These are phyloP conservation scores for Brassica incana DNA, from an alignment of 345 rosid species.

Conservation along the genomic window DNA sequence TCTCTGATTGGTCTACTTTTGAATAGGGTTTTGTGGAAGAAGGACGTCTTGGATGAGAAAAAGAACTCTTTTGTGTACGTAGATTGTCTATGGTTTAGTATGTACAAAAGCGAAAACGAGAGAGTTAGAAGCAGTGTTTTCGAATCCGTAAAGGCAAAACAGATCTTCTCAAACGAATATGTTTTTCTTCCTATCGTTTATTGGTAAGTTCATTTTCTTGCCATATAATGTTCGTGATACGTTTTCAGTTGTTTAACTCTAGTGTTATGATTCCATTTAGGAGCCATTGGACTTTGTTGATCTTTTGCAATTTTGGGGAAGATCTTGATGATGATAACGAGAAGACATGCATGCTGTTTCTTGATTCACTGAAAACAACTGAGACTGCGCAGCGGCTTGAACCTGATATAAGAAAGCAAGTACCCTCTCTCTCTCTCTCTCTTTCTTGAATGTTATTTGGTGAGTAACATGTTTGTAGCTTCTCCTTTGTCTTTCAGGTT, in stretches of 20 bases:
- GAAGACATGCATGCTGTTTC: slow-evolving; percentile 61
- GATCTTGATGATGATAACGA: slow-evolving; percentile 42
- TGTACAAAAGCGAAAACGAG: slow-evolving; percentile 44
- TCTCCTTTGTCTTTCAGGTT: slow-evolving; percentile 46
- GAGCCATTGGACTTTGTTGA: slow-evolving; percentile 77
- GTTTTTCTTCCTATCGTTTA: slow-evolving; percentile 71
- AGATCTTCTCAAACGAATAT: slow-evolving; percentile 60
- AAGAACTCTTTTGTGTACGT: slow-evolving; percentile 48
- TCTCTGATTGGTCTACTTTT: slow-evolving; percentile 14
- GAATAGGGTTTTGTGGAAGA: slow-evolving; percentile 57
- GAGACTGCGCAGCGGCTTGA: slow-evolving; percentile 47
- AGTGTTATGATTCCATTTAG: slow-evolving; percentile 31
- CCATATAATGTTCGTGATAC: neutral
- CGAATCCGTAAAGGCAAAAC: slow-evolving; percentile 51
- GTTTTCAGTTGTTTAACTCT: neutral
- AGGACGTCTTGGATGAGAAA: slow-evolving; percentile 46
- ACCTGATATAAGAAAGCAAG: slow-evolving; percentile 64
- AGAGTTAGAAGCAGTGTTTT: slow-evolving; percentile 46
- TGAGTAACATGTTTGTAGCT: neutral
- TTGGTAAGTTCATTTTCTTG: slow-evolving; percentile 42
- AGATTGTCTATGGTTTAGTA: slow-evolving; percentile 57
- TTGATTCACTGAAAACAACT: slow-evolving; percentile 66
- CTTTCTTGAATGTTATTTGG: neutral
- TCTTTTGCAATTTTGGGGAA: slow-evolving; percentile 69
- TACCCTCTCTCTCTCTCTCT: neutral